Evolutionary conservation across 768 basidiomycete genomes (phyloP), one percentile per base, ranked within the genome.

Genomic region (Termitomyces sp.): DNA sequence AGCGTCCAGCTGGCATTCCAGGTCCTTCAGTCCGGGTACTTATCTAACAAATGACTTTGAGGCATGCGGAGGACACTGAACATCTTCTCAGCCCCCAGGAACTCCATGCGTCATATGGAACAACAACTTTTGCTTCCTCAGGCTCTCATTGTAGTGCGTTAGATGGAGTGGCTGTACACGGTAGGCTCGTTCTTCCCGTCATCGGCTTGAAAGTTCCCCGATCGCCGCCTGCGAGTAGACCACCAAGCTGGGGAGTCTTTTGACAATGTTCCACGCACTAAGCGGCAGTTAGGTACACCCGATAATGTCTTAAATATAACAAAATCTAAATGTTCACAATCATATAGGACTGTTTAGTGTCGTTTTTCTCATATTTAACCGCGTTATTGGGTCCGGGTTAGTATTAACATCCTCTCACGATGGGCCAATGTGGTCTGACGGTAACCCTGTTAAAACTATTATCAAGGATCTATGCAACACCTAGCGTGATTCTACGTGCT

Each of bases 291-390:
- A 46, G 64, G 64, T 63, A 32, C 7, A n/a, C 8, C 46, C 10
- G 3, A 50, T 8, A 12, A 22, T 29, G 14, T 24, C 9, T 51
- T 37, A n/a, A n/a, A n/a, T 2, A 1, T 51, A 18, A 24, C 18
- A 18, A 4, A 46, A 20, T 22, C 1, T 26, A 4, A 12, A 37
- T 20, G 16, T 16, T 43, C 18, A 18, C 18, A n/a, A 47, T 5
- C 16, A 27, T 6, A 22, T 49, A 81, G 80, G 81, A 7, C 64
- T 80, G 6, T 66, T 79, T 46, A 86, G 83, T 58, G 81, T 85
- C 4, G 69, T 82, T 2, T 85, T 81, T 61, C 79, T 90, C 43
- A 84, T 90, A 37, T 88, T 89, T 74, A 90, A 90, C 64, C 79
- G 84, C 29, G 78, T 88, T n/a, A 85, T 89, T 31, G 87, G 88